Base-by-base conservation (phyloP, 2,329 filamentous ascomycete genomes). In the Hyphodiscus sp. region DNA sequence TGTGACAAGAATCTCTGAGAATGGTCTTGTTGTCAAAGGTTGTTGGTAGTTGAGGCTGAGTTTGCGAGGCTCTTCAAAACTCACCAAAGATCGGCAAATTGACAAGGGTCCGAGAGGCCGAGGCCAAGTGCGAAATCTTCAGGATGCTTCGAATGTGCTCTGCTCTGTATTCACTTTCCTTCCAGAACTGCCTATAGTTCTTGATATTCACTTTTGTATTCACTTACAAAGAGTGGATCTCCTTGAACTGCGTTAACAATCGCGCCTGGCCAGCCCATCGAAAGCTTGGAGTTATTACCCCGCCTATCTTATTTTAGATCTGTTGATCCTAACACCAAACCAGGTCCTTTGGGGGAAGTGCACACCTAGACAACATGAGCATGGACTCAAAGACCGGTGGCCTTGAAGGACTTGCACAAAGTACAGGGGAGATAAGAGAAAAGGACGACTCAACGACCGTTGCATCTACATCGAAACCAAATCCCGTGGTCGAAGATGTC, bases 401-500 rank as follows among this genome's bases (percentile, higher is more conserved):
- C 33, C n/a, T 60, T 19, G 56, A 60, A 13, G 54, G 57, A 45
- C 53, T 48, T 43, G 50, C 51, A 60, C 41, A 44, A 29, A 44
- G 38, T 11, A 13, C 15, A 13, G 41, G 26, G 26, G 20, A 20
- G 19, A 5, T 13, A 42, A 19, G 18, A 43, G 33, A 43, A 20
- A n/a, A 52, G 43, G 54, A 45, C 9, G 51, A 51, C 18, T 20
- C 47, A 18, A 33, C 47, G 26, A 45, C 45, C 23, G 51, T 52
- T 49, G 53, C 50, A 42, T 41, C 51, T 3, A 49, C 45, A 41
- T 54, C 42, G 33, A 62, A 60, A 45, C 42, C 51, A 33, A 49
- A 50, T 33, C 51, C 48, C 42, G 26, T 51, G 51, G 63, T 69
- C 20, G 80, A 79, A 20, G 80, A 87, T 61, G 83, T 87, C 16